Evolutionary conservation across 1,284 basidiomycete species (phyloP), one percentile per base, ranked within the genome.

Genomic region (Agroathelia rolfsii): DNA sequence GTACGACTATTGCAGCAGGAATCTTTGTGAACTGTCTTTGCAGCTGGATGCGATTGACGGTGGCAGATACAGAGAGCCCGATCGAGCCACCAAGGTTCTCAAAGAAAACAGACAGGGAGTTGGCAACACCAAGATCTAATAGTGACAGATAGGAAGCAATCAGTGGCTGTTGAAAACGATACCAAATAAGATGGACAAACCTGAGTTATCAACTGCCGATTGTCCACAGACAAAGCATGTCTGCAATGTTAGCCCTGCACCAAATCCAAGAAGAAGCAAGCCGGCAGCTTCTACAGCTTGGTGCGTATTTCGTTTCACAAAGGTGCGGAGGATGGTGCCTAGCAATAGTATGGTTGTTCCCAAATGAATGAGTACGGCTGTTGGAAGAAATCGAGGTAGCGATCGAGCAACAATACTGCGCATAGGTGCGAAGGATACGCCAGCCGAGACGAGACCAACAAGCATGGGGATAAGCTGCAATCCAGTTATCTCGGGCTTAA

Each of bases 41-140:
- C 5, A 30, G 15, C n/a, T 30, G 15, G 6, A 30, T 12, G 28
- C 28, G 28, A 18, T 30, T 30, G n/a, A 30, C 28, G n/a, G 28
- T 19, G n/a, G 6, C 28, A n/a, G 28, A 30, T 11, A 30, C 17
- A 13, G 14, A 16, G 9, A 30, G 28, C 12, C 28, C 28, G 12
- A 30, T 16, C n/a, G 28, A 11, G 5, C 28, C 28, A 7, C 28
- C 28, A 5, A 30, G 28, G 28, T 14, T 30, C 17, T 30, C 28
- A 7, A 14, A 30, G 20, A 6, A 30, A 6, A 30, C 28, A 8
- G 28, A 14, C 16, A 30, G 28, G 6, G 28, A 14, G 17, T 30
- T 30, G 5, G 28, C 28, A 8, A 30, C 16, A n/a, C 15, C 28
- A 16, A 14, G 17, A 16, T 30, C 28, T 30, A 18, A 5, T 5